phyloP scores from a whole-genome alignment of 1,284 basidiomycete genomes.

The Golubevia sp. region DNA sequence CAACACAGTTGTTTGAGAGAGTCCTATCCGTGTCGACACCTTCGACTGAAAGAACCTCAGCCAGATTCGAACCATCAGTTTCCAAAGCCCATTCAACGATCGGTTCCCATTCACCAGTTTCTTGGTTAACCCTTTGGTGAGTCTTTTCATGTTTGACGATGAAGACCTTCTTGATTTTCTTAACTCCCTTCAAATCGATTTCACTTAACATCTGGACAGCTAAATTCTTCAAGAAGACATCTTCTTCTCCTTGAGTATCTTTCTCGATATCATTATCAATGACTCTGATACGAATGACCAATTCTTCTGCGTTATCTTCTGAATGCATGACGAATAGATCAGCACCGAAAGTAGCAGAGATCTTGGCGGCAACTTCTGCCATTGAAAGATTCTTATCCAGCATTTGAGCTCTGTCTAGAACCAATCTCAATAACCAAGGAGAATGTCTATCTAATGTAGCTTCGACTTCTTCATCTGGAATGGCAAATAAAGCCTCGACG shows the following conservation, averaged over 20 bases:
- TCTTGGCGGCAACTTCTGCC: constrained; percentile 90
- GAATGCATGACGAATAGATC: constrained; percentile 98
- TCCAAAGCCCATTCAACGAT: constrained; percentile 88
- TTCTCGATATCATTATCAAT: constrained; percentile 87
- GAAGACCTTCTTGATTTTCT: constrained; percentile 89
- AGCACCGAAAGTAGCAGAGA: constrained; percentile 91
- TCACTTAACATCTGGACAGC: constrained; percentile 95
- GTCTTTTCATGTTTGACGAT: constrained; percentile 80
- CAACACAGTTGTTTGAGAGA: constrained; percentile 95
- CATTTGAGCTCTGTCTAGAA: constrained; percentile 96
- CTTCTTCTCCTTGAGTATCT: constrained; percentile 90
- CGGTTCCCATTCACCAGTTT: constrained; percentile 52
- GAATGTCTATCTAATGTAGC: constrained; percentile 88
- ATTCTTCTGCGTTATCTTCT: constrained; percentile 97
- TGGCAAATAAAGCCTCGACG: constrained; percentile 98
- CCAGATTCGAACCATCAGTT: constrained; percentile 81
- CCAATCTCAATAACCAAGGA: constrained; percentile 94
- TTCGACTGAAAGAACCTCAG: constrained; percentile 80
- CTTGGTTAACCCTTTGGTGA: constrained; percentile 64
- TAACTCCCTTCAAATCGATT: constrained; percentile 88
- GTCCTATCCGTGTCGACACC: constrained; percentile 91
- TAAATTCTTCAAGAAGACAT: constrained; percentile 92
- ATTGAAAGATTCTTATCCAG: constrained; percentile 95
- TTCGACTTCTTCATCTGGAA: constrained; percentile 95
- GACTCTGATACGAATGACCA: constrained; percentile 90